Percentiles rank a stretch among this genome's conserved stretches.
Conservation (phyloP, 2,329 filamentous ascomycete species). For the Massarina eburnea region DNA sequence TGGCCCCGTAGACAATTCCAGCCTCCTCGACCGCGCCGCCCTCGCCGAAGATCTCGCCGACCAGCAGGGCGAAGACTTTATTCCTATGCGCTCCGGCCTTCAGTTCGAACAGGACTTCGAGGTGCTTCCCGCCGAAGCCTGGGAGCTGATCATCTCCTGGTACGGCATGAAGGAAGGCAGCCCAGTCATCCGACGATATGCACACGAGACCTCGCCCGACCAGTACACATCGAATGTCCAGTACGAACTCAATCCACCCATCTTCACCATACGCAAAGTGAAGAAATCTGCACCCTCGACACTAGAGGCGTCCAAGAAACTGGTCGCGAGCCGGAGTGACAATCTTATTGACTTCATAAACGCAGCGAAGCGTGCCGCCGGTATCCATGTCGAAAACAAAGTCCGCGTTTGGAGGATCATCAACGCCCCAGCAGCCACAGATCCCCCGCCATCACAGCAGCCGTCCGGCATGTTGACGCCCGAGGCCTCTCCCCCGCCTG, state of each 20-base stretch:
- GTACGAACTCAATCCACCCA: conserved; percentile 81
- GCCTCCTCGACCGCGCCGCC: conserved; percentile 55
- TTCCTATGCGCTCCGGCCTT: conserved; percentile 71
- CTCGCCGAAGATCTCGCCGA: conserved; percentile 31
- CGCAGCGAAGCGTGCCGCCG: conserved; percentile 67
- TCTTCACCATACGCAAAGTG: conserved; percentile 83
- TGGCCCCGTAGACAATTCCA: conserved; percentile 84
- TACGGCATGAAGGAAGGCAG: conserved; percentile 75
- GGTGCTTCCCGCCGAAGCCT: conserved; percentile 76
- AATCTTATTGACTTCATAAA: conserved; percentile 75
- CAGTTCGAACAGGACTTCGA: conserved; percentile 70
- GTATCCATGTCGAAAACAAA: conserved; percentile 70
- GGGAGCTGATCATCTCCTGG: conserved; percentile 79
- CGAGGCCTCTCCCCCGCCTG: conserved; percentile 44
- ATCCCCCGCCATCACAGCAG: conserved; percentile 21
- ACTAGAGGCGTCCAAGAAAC: conserved; percentile 64
- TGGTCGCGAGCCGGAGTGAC: conserved; percentile 71
- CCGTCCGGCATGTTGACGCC: conserved; percentile 48
- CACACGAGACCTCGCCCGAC: conserved; percentile 71
- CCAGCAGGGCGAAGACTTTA: conserved; percentile 57
- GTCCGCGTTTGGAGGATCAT: conserved; percentile 75
- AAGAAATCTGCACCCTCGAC: conserved; percentile 62
- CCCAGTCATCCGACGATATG: conserved; percentile 71
- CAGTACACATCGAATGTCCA: conserved; percentile 64
- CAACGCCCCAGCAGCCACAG: conserved; percentile 46